These are phyloP conservation scores for Fusarium sarcochroum DNA, from an alignment of 2,329 filamentous ascomycete genomes.

Conservation along the genomic window DNA sequence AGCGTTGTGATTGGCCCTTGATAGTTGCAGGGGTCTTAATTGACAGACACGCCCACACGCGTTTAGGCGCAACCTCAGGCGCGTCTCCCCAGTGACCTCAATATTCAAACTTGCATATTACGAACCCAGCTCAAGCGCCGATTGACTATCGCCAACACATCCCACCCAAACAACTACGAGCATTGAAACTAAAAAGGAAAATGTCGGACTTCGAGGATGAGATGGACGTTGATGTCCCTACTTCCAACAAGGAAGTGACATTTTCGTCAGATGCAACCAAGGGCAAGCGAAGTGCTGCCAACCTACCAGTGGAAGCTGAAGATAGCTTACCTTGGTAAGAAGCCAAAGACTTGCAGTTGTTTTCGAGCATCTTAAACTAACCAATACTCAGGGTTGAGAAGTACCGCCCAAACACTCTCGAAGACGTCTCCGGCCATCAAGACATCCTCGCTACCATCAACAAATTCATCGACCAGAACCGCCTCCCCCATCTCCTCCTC, in stretches of 20 bases:
- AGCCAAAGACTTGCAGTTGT: not conserved
- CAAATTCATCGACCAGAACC: conserved; percentile 95
- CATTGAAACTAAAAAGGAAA: conserved; percentile 23
- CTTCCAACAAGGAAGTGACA: conserved; percentile 62
- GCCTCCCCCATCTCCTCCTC: conserved; percentile 93
- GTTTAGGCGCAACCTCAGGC: conserved; percentile 41
- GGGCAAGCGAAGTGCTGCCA: conserved; percentile 92
- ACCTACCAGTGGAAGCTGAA: conserved; percentile 92
- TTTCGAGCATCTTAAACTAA: not conserved
- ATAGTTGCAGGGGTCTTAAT: conserved; percentile 46
- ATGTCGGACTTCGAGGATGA: conserved; percentile 74
- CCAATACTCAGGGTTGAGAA: conserved; percentile 84
- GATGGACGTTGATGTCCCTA: conserved; percentile 71
- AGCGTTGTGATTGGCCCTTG: conserved; percentile 26
- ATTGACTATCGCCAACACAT: not conserved
- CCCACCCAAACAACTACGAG: not conserved
- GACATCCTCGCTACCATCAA: conserved; percentile 98
- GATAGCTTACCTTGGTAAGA: conserved; percentile 91
- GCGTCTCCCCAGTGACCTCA: conserved; percentile 52
- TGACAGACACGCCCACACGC: conserved; percentile 50
- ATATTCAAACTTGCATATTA: conserved; percentile 22
- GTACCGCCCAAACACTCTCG: conserved; percentile 88
- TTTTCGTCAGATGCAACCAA: conserved; percentile 87
- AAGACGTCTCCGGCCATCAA: conserved; percentile 95
- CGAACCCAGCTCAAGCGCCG: conserved; percentile 13